Conservation (phyloP, 306 rosid species). For the Cicer arietinum region DNA sequence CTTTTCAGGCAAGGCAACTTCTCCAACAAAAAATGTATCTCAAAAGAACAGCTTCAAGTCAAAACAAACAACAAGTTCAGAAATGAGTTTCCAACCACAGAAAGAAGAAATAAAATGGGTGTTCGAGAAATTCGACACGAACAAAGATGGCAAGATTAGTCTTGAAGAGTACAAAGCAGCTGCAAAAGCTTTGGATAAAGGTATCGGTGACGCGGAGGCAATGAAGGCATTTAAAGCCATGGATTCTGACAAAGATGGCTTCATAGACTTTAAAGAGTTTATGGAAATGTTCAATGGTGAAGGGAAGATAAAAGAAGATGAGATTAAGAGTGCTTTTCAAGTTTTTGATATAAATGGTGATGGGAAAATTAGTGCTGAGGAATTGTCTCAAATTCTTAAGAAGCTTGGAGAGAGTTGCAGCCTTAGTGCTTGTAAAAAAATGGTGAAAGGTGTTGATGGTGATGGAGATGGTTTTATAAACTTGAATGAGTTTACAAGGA, state of each 20-base stretch:
- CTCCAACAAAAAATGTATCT: slow-evolving; percentile 34
- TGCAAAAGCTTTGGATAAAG: slow-evolving; percentile 52
- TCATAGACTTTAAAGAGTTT: slow-evolving; percentile 69
- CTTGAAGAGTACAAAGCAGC: slow-evolving; percentile 73
- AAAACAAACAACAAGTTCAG: slow-evolving; percentile 29
- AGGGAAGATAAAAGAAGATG: slow-evolving; percentile 47
- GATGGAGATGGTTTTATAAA: slow-evolving; percentile 82
- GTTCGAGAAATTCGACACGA: slow-evolving; percentile 71
- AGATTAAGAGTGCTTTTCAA: slow-evolving; percentile 67
- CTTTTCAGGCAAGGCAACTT: slow-evolving; percentile 42
- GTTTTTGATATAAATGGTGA: slow-evolving; percentile 79
- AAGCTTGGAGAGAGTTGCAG: slow-evolving; percentile 68
- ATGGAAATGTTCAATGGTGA: slow-evolving; percentile 58
- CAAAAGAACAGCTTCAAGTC: slow-evolving; percentile 47
- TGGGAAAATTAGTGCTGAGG: slow-evolving; percentile 85
- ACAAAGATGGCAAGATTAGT: slow-evolving; percentile 75
- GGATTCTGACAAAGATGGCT: slow-evolving; percentile 79
- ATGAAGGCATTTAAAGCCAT: slow-evolving; percentile 58
- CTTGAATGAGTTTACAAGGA: slow-evolving; percentile 65
- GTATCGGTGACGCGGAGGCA: slow-evolving; percentile 54
- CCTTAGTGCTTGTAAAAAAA: slow-evolving; percentile 60
- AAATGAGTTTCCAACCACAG: slow-evolving; percentile 45
- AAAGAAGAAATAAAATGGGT: slow-evolving; percentile 72
- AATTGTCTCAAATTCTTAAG: slow-evolving; percentile 61
- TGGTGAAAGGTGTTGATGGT: slow-evolving; percentile 73